phyloP scores from a whole-genome alignment of 257 asterid genomes.

The Plantago elongata region DNA sequence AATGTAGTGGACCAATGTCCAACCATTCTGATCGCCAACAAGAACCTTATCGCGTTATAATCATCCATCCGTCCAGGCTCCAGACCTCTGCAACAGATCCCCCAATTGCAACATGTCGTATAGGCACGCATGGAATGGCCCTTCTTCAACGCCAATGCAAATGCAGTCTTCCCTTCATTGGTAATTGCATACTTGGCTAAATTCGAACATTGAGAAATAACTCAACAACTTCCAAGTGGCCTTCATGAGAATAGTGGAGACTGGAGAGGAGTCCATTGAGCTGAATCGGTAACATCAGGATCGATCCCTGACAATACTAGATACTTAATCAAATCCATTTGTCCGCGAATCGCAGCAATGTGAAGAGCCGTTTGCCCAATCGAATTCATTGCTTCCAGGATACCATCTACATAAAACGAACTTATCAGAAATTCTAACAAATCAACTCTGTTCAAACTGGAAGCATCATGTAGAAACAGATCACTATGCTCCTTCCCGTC shows the following conservation, averaged over 20 bases:
- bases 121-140: constrained; percentile 37
- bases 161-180: constrained; percentile 54
- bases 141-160: constrained; percentile 39
- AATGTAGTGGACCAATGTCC: no score
- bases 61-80: constrained; percentile 36
- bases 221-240: constrained; percentile 35
- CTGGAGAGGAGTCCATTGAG: constrained; percentile 59
- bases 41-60: constrained; percentile 36
- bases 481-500: constrained; percentile 22
- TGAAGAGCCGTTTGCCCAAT: constrained; percentile 55
- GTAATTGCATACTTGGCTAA: constrained; percentile 41
- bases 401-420: constrained; percentile 37
- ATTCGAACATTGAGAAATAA: constrained; percentile 32
- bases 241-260: constrained; percentile 47
- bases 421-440: constrained; percentile 44
- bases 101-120: constrained; percentile 39
- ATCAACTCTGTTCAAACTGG: constrained; percentile 38
- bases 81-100: constrained; percentile 54
- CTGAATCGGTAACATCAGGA: constrained; percentile 29
- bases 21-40: constrained; percentile 67
- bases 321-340: constrained; percentile 37
- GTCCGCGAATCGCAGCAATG: constrained; percentile 42
- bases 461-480: constrained; percentile 48
- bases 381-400: constrained; percentile 38
- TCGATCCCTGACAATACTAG: constrained; percentile 46